A percentile compares a stretch with the other conserved stretches of the same genome.
Conservation (phyloP, 2,329 filamentous ascomycete species). For the Trichothecium sympodiale region DNA sequence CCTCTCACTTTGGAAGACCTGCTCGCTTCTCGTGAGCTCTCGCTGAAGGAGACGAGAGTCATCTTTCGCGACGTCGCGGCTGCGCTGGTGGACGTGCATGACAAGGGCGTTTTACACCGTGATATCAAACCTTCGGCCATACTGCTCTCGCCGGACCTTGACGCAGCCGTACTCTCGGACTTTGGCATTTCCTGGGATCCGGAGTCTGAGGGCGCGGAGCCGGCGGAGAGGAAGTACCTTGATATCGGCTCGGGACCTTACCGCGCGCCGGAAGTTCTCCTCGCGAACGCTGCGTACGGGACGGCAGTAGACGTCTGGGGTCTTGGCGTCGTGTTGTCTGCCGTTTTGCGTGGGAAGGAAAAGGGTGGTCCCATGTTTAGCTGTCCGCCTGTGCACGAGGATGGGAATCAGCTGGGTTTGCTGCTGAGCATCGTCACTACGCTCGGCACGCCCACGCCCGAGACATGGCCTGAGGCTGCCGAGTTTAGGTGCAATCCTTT, state of each 20-base stretch:
- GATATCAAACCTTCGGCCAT: slow-evolving; percentile 93
- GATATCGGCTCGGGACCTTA: slow-evolving; percentile 93
- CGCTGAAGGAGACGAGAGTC: slow-evolving; percentile 8
- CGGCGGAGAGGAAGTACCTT: slow-evolving; percentile 62
- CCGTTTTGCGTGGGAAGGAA: slow-evolving; percentile 47
- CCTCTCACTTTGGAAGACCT: slow-evolving; percentile 48
- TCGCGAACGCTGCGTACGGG: slow-evolving; percentile 67
- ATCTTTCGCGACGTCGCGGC: slow-evolving; percentile 58
- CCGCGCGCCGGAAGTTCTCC: slow-evolving; percentile 79
- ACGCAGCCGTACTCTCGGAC: slow-evolving; percentile 72
- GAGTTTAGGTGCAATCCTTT: slow-evolving; percentile 67
- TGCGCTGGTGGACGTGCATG: slow-evolving; percentile 63
- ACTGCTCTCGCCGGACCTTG: slow-evolving; percentile 53
- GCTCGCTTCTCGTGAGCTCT: too few species aligned
- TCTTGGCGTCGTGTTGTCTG: slow-evolving; percentile 72
- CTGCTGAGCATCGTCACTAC: slow-evolving; percentile 90
- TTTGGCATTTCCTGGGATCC: slow-evolving; percentile 88
- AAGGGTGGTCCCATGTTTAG: slow-evolving; percentile 56
- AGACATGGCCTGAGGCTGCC: slow-evolving; percentile 72
- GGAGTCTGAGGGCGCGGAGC: slow-evolving; percentile 48
- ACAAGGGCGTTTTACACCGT: slow-evolving; percentile 71
- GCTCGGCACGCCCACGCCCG: slow-evolving; percentile 71
- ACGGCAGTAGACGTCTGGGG: slow-evolving; percentile 79
- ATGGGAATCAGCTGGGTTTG: slow-evolving; percentile 84
- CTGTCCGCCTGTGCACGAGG: slow-evolving; percentile 57